phyloP scores from a whole-genome alignment of 202 grass and related monocot species.

The Bolboschoenoplectus hybrid region DNA sequence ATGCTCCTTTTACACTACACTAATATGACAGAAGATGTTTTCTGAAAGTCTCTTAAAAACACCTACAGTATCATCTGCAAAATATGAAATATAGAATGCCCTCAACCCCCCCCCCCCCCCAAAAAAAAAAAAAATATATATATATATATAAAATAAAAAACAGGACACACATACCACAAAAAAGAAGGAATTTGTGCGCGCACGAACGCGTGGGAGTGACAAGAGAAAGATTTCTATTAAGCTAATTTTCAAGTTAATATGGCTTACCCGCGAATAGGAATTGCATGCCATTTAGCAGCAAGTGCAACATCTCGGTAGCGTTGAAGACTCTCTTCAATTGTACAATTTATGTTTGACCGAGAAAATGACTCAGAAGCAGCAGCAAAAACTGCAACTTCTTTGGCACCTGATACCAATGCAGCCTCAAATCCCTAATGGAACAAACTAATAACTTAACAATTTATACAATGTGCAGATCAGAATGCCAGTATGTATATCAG shows the following conservation, averaged over 20 bases:
- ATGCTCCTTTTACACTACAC: background rate
- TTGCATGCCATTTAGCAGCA: constrained; percentile 62
- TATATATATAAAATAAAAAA: no score
- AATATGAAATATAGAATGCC: background rate
- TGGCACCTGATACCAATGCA: constrained; percentile 75
- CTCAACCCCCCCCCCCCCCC: background rate
- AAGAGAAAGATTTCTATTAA: background rate
- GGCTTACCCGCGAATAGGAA: constrained; percentile 79
- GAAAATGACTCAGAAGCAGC: constrained; percentile 95
- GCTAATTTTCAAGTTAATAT: constrained; percentile 19
- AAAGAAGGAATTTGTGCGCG: no score
- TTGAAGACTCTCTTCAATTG: constrained; percentile 72
- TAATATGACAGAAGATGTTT: background rate
- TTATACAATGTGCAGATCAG: background rate
- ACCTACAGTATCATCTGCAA: no score
- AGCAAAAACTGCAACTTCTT: constrained; percentile 84
- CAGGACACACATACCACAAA: no score
- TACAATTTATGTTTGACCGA: constrained; percentile 93
- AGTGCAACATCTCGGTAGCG: constrained; percentile 68
- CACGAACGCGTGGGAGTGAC: background rate
- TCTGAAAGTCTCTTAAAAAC: background rate
- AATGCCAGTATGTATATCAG: background rate
- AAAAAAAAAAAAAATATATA: background rate
- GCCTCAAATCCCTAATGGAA: constrained; percentile 77
- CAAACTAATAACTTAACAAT: constrained; percentile 23